Evolutionary conservation across 345 rosid species (phyloP).

Genomic region (Noccaea bulbosa): DNA sequence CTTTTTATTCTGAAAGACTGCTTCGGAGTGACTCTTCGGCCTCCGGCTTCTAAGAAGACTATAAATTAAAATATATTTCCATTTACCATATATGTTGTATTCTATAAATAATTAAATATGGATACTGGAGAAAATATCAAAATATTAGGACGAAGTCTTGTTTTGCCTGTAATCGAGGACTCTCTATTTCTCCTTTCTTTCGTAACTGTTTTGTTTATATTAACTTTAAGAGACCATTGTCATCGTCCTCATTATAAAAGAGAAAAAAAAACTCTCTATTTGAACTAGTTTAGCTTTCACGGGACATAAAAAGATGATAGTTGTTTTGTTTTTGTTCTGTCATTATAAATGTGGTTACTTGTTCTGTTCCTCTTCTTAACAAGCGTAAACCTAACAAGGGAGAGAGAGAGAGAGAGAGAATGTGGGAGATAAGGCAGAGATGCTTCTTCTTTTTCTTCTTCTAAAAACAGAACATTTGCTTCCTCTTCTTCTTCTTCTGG

Average conservation of each 20-base stretch:
- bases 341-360: conserved; percentile 9
- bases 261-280: conserved; percentile 27
- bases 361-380: conserved; percentile 31
- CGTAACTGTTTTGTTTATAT: conserved; percentile 8
- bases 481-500: conserved; percentile 39
- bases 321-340: conserved; percentile 10
- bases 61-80: neutral
- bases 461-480: conserved; percentile 42
- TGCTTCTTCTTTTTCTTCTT: conserved; percentile 56
- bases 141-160: conserved; percentile 18
- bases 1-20: conserved; percentile 38
- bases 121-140: conserved; percentile 6
- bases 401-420: neutral
- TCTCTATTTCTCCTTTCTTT: conserved; percentile 1
- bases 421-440: conserved; percentile 9
- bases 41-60: conserved; percentile 4
- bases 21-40: conserved; percentile 24
- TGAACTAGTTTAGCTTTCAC: conserved; percentile 21
- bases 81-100: neutral
- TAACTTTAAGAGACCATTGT: neutral
- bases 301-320: conserved; percentile 20
- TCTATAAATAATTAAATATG: neutral
- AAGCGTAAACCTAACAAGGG: conserved; percentile 26
- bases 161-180: conserved; percentile 12
- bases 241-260: neutral